phyloP scores from a whole-genome alignment of 495 filamentous ascomycete genomes.

The Chaetomium fimeti region DNA sequence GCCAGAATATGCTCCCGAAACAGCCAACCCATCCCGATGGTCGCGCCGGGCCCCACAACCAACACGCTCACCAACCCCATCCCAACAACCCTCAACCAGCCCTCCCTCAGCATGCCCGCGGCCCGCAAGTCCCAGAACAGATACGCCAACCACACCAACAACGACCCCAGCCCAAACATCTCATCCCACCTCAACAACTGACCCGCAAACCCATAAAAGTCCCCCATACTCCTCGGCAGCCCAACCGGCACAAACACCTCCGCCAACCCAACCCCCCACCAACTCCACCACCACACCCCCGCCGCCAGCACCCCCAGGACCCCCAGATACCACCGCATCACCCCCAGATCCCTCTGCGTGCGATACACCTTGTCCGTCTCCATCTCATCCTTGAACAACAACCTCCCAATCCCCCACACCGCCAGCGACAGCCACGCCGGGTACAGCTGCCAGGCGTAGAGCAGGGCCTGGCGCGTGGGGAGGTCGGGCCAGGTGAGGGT shows the following conservation, averaged over 20 bases:
- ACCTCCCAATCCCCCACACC: neutral
- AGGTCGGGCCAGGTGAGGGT: constrained; percentile 59
- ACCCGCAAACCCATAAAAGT: constrained; percentile 2
- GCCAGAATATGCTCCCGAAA: constrained; percentile 28
- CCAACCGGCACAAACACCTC: constrained; percentile 5
- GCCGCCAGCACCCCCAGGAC: neutral
- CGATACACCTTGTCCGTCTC: constrained; percentile 8
- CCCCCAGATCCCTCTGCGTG: neutral
- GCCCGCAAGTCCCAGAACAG: constrained; percentile 26
- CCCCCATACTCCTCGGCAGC: neutral
- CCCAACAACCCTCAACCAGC: constrained; percentile 17
- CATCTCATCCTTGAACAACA: constrained; percentile 17
- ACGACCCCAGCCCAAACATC: constrained; percentile 19
- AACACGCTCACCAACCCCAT: constrained; percentile 11
- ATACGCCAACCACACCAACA: constrained; percentile 28
- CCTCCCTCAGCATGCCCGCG: constrained; percentile 26
- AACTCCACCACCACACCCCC: constrained; percentile 14
- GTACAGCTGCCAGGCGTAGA: constrained; percentile 24
- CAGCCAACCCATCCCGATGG: constrained; percentile 25
- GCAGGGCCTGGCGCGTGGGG: neutral
- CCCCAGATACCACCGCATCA: constrained; percentile 12
- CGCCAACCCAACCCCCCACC: neutral
- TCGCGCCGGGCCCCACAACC: constrained; percentile 22
- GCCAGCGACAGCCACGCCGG: constrained; percentile 12
- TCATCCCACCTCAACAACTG: constrained; percentile 23